A percentile compares a stretch with the other conserved stretches of the same genome.
Evolutionary conservation across 306 rosid species (phyloP).

Genomic region (Oemleria cerasiformis): DNA sequence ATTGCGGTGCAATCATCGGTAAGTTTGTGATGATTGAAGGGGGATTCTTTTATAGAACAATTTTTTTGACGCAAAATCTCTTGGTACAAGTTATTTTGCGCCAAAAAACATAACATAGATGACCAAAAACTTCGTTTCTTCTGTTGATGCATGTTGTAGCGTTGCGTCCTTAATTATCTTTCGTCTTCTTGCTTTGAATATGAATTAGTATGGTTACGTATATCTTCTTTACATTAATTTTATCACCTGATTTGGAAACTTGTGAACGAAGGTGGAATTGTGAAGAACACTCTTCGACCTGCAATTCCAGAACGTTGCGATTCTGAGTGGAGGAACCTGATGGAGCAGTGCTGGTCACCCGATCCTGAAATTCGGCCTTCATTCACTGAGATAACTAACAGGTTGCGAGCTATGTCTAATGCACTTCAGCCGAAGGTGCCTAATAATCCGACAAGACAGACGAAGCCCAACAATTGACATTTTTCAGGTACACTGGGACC

Average conservation of each 20-base stretch:
- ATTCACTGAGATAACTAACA: slow-evolving; percentile 56
- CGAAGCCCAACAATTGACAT: slow-evolving; percentile 27
- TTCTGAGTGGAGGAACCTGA: slow-evolving; percentile 61
- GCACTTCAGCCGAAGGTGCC: slow-evolving; percentile 42
- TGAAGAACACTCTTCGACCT: slow-evolving; percentile 74
- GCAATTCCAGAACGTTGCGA: slow-evolving; percentile 55
- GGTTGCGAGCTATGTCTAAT: slow-evolving; percentile 54
- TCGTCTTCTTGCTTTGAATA: neutral
- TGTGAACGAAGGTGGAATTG: slow-evolving; percentile 56
- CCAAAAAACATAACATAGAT: too few relatives aligned
- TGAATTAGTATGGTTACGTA: neutral
- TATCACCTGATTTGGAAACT: slow-evolving; percentile 20
- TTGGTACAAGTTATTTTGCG: neutral
- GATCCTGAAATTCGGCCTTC: slow-evolving; percentile 64
- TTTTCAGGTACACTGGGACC: slow-evolving; percentile 7
- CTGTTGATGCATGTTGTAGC: neutral
- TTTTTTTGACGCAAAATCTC: neutral
- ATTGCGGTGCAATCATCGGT: slow-evolving; percentile 41
- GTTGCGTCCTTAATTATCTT: neutral
- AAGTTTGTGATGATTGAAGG: slow-evolving; percentile 15
- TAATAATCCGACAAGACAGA: slow-evolving; percentile 24
- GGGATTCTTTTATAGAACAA: neutral
- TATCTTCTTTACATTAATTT: slow-evolving; percentile 18
- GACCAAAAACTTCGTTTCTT: neutral
- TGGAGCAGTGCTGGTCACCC: slow-evolving; percentile 79